Percentiles rank a stretch among this genome's conserved stretches.
These are phyloP conservation scores for Spatholobus suberectus DNA, from an alignment of 306 rosid species.

Conservation along the genomic window DNA sequence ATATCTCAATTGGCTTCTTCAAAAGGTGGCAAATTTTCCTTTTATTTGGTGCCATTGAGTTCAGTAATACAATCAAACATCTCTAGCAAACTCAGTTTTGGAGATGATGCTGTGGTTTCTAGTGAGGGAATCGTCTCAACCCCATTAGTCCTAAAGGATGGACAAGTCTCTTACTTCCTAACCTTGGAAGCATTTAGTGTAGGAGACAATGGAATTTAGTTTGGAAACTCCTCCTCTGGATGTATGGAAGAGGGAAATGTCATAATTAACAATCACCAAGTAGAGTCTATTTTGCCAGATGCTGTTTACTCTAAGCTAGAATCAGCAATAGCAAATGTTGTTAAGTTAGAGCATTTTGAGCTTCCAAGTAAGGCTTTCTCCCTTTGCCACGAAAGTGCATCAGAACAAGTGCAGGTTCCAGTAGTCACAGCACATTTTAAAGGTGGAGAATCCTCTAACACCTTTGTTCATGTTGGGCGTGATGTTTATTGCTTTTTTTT, in stretches of 20 bases:
- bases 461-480: too few species aligned
- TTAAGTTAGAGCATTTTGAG: not conserved
- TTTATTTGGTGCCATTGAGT: constrained; percentile 44
- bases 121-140: not conserved
- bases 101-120: constrained; percentile 19
- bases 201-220: not conserved
- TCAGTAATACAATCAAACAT: rapidly evolving
- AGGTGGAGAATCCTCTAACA: constrained; percentile 33
- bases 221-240: not conserved
- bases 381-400: constrained; percentile 35
- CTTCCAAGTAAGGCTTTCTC: not conserved
- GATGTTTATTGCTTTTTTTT: too few species aligned
- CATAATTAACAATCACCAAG: constrained; percentile 42
- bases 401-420: not conserved
- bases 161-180: not conserved
- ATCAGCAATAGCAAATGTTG: not conserved
- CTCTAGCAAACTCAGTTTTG: not conserved
- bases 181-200: not conserved
- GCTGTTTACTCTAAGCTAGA: constrained; percentile 17
- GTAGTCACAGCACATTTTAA: constrained; percentile 35
- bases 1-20: constrained; percentile 43
- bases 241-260: not conserved
- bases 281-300: constrained; percentile 3
- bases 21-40: constrained; percentile 46
- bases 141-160: not conserved